Conservation (phyloP, 2,329 filamentous ascomycete species). For the Penicillium sp. region DNA sequence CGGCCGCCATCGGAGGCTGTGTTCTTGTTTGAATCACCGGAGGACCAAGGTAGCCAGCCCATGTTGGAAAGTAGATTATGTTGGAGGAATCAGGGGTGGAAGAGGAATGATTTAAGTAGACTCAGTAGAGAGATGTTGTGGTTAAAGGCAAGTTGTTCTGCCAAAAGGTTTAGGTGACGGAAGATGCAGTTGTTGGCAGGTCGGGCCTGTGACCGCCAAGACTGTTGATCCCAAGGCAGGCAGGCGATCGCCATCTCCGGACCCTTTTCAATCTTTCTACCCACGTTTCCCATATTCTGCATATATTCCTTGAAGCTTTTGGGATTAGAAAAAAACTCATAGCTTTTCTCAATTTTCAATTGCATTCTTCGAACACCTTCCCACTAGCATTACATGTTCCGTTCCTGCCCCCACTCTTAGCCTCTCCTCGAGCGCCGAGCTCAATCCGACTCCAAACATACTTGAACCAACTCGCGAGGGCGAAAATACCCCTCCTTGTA, state of each 20-base stretch:
- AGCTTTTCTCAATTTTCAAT: neutral
- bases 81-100: neutral
- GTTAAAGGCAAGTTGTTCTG: neutral
- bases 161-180: conserved; percentile 7
- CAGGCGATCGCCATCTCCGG: conserved; percentile 14
- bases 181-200: conserved; percentile 14
- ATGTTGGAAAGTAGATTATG: conserved; percentile 37
- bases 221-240: conserved; percentile 22
- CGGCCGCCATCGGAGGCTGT: conserved; percentile 57
- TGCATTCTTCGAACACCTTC: neutral
- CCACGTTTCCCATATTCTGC: conserved; percentile 2
- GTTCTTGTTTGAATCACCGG: conserved; percentile 42
- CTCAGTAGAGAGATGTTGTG: neutral
- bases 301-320: neutral
- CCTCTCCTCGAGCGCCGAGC: conserved; percentile 10
- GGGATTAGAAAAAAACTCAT: neutral
- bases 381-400: conserved; percentile 5
- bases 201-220: conserved; percentile 24
- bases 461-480: neutral
- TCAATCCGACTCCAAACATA: neutral
- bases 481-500: neutral
- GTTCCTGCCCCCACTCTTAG: neutral
- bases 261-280: conserved; percentile 5
- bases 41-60: conserved; percentile 53
- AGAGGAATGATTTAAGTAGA: neutral